phyloP scores from a whole-genome alignment of 192 early-diverging fungal species.

The Umbelopsis sp. region DNA sequence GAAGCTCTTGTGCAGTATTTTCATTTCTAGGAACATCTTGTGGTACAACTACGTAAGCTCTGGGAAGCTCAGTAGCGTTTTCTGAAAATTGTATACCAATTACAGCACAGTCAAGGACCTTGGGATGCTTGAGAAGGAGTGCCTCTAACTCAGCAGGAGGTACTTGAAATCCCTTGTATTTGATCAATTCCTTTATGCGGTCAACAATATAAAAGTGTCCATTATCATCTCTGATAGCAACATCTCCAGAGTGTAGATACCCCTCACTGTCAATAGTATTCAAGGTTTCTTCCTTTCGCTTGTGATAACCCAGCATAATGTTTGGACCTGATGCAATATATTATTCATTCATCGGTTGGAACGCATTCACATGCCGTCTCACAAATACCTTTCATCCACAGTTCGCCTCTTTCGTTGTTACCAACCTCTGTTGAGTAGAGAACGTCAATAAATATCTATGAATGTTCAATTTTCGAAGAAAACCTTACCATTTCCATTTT shows the following conservation, averaged over 20 bases:
- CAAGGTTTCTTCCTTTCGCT: slow-evolving; percentile 43
- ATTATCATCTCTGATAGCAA: slow-evolving; percentile 57
- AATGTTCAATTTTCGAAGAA: not conserved
- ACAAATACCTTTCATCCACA: slow-evolving; percentile 63
- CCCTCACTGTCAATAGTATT: slow-evolving; percentile 39
- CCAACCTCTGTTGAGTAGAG: slow-evolving; percentile 44
- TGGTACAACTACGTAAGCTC: slow-evolving; percentile 72
- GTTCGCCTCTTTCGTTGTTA: slow-evolving; percentile 66
- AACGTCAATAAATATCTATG: not conserved
- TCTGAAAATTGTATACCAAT: slow-evolving; percentile 60
- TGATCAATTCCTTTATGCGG: slow-evolving; percentile 79
- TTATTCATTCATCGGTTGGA: slow-evolving; percentile 39
- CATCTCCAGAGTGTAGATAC: slow-evolving; percentile 59
- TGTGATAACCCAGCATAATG: slow-evolving; percentile 53
- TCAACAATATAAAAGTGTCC: slow-evolving; percentile 70
- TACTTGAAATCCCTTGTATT: slow-evolving; percentile 74
- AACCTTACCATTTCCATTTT: slow-evolving; percentile 54
- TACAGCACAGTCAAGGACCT: slow-evolving; percentile 68
- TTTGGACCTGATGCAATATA: slow-evolving; percentile 44
- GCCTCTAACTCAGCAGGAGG: not conserved
- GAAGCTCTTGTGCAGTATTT: slow-evolving; percentile 47
- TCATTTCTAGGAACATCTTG: slow-evolving; percentile 23
- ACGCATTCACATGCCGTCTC: slow-evolving; percentile 38
- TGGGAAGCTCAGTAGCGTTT: slow-evolving; percentile 71
- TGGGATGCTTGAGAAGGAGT: slow-evolving; percentile 58